Percentiles rank a stretch among this genome's conserved stretches.
Evolutionary conservation across 768 basidiomycete species (phyloP).

Genomic region (Dacryopinax primogenitus): DNA sequence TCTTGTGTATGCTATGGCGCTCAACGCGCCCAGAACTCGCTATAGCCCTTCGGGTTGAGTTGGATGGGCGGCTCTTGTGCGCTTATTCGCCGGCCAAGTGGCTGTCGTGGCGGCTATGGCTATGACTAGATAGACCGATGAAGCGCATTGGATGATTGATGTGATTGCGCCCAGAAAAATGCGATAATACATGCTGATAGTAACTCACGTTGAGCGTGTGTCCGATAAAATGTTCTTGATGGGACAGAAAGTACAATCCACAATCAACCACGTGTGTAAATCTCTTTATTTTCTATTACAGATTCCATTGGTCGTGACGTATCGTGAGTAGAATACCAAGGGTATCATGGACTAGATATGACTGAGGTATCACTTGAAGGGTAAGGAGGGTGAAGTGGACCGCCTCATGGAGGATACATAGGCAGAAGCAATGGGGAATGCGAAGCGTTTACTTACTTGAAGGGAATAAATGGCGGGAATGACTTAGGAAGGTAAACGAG

Average conservation of each 20-base stretch:
- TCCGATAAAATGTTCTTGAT: too few species aligned
- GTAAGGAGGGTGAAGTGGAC: neutral
- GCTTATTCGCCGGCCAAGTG: slow-evolving; percentile 1
- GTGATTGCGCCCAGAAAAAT: neutral
- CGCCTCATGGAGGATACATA: neutral
- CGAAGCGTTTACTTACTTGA: neutral
- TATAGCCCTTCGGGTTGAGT: slow-evolving; percentile 10
- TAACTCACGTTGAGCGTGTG: too few species aligned
- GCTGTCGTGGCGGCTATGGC: neutral
- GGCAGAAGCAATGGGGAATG: neutral
- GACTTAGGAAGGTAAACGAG: slow-evolving; percentile 34
- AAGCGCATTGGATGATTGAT: slow-evolving; percentile 4
- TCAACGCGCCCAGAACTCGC: slow-evolving; percentile 10
- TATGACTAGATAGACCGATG: slow-evolving; percentile 3
- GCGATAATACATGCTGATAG: too few species aligned
- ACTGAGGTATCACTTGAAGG: neutral
- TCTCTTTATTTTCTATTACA: neutral
- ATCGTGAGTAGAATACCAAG: neutral
- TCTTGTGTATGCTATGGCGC: slow-evolving; percentile 7
- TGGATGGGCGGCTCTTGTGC: slow-evolving; percentile 9
- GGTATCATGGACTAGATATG: neutral
- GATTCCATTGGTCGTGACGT: neutral
- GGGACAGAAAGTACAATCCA: too few species aligned
- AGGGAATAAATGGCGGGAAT: neutral
- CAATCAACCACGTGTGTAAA: neutral